Evolutionary conservation across 768 basidiomycete species (phyloP).

Genomic region (Hericium coralloides): DNA sequence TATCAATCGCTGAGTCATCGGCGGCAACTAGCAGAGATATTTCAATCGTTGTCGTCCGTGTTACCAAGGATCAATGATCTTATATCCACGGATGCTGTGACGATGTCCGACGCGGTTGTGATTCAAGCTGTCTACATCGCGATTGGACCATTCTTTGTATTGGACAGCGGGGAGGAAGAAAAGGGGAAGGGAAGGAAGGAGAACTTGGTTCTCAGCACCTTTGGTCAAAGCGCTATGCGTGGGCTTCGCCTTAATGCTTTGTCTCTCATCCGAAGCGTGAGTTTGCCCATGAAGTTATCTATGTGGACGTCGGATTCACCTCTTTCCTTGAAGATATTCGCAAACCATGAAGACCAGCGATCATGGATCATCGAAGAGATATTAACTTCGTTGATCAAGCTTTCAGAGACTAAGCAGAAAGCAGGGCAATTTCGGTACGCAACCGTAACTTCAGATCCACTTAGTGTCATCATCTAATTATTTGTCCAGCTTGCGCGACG

Average conservation of each 20-base stretch:
- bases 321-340: slow-evolving; percentile 61
- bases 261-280: slow-evolving; percentile 75
- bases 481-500: slow-evolving; percentile 69
- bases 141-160: slow-evolving; percentile 90
- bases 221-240: slow-evolving; percentile 76
- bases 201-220: slow-evolving; percentile 48
- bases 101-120: slow-evolving; percentile 87
- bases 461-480: neutral
- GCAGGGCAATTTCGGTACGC: slow-evolving; percentile 82
- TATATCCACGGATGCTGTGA: slow-evolving; percentile 58
- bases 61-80: slow-evolving; percentile 71
- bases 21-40: slow-evolving; percentile 53
- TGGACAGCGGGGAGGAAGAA: slow-evolving; percentile 54
- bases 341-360: slow-evolving; percentile 82
- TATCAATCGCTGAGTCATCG: slow-evolving; percentile 25
- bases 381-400: slow-evolving; percentile 77
- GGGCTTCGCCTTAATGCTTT: slow-evolving; percentile 75
- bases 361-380: slow-evolving; percentile 99
- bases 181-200: slow-evolving; percentile 45
- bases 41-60: slow-evolving; percentile 62
- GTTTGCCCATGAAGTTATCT: slow-evolving; percentile 17
- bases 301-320: neutral
- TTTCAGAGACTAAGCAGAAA: slow-evolving; percentile 84
- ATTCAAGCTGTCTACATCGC: slow-evolving; percentile 90
- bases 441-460: neutral